Base-by-base conservation (phyloP, 768 basidiomycete species). In the Trametes punicea region DNA sequence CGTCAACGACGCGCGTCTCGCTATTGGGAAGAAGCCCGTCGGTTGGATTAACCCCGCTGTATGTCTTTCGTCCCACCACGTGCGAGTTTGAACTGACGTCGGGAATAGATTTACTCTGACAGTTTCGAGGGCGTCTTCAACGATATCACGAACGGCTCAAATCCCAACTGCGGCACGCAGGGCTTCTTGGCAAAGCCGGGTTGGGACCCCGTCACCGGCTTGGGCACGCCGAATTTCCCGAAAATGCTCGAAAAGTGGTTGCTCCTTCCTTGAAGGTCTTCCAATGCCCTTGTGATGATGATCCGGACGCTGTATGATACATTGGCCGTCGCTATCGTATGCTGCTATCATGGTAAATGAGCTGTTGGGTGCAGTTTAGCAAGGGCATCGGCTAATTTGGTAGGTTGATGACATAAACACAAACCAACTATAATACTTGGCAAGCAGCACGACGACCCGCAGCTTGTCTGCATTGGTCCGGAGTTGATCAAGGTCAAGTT, bases 81-180 rank as follows among this genome's bases (percentile, higher is more conserved):
- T 33, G 21, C 25, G 6, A 8, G 0, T 41, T 8, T 1, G 29
- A 9, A 25, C 33, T 26, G 10, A 44, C 42, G 42, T 5, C 11
- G 11, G 10, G 11, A 11, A 13, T 44, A 80, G 77, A 76, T 80
- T 38, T 81, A 81, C 64, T 74, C 78, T 13, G 25, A 65, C 20
- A 51, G 63, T 1, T 80, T 79, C 63, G 20, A 59, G 6, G 69
- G 59, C 16, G 75, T 73, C n/a, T 78, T 81, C 59, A 55, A 63
- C 34, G 62, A 63, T 50, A 63, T 63, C 39, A 63, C 56, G 18
- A 63, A 59, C 30, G 70, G 69, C 9, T 64, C 63, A 42, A 67
- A 68, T 39, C 67, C 71, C 0, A 71, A 71, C 4, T 71, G 71
- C 54, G 69, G 67, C 33, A 69, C 71, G 16, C 46, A 55, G 2